A percentile compares a stretch with the other conserved stretches of the same genome.
These are phyloP conservation scores for Salicornia ramosissima DNA, from an alignment of 148 eudicot species.

Conservation along the genomic window DNA sequence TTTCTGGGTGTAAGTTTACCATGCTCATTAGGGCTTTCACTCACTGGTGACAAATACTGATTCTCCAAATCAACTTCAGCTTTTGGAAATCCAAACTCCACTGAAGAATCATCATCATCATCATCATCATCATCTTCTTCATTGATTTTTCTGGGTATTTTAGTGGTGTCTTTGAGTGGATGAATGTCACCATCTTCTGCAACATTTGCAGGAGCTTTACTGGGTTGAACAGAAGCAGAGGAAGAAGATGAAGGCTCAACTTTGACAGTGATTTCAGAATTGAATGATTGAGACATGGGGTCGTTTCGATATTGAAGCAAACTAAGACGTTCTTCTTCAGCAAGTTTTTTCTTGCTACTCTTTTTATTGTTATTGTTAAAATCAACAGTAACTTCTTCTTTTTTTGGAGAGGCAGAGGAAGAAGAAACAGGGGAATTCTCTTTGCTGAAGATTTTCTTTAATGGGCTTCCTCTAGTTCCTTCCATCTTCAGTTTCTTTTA, in stretches of 20 bases:
- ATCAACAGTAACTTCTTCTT: neutral
- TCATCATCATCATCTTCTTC: neutral
- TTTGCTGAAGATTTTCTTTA: neutral
- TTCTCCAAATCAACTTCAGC: conserved; percentile 29
- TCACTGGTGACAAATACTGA: conserved; percentile 31
- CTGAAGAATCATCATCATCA: conserved; percentile 16
- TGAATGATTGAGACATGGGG: conserved; percentile 28
- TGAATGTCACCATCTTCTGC: conserved; percentile 24
- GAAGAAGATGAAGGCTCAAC: conserved; percentile 11
- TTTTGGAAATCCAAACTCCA: conserved; percentile 32
- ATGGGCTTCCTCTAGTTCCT: conserved; percentile 18
- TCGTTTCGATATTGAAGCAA: conserved; percentile 29
- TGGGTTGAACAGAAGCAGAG: neutral
- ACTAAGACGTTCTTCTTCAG: conserved; percentile 39
- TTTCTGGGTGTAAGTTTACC: conserved; percentile 26
- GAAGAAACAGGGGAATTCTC: neutral
- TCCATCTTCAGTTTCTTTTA: conserved; percentile 23
- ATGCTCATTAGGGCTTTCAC: conserved; percentile 41
- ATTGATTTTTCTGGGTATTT: neutral
- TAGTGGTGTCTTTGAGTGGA: neutral
- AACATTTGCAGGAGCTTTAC: conserved; percentile 2
- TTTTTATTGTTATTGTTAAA: neutral
- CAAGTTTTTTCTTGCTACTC: conserved; percentile 5
- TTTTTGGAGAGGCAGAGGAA: conserved; percentile 8
- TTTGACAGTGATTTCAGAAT: conserved; percentile 24